Base-by-base conservation (phyloP, 1,284 basidiomycete species). In the Leccinum pachyderme region DNA sequence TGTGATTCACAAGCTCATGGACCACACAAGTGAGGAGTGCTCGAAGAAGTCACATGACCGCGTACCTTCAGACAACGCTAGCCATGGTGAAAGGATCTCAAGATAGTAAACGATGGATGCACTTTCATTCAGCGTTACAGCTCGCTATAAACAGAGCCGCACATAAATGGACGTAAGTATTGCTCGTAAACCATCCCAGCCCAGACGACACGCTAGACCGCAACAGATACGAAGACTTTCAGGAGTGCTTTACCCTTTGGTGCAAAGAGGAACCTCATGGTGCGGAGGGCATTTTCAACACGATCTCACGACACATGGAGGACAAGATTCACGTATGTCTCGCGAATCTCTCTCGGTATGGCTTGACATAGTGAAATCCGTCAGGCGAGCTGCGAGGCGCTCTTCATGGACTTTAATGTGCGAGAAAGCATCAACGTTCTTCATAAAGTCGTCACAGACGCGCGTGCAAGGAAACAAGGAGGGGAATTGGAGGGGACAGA, bases 141-240 rank as follows among this genome's bases (percentile, higher is more conserved):
- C 80, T 88, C 12, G 88, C 88, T 13, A 81, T 88, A 25, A 86
- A 87, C 62, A 77, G 86, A 22, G 80, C 86, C n/a, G 82, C 87
- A 4, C 84, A 87, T 67, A 89, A 89, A 64, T 91, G 89, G 88
- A 86, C 86, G 88, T 89, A 61, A 64, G 87, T 82, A 9, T 37
- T 53, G 0, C 53, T 13, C 28, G 5, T 28, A 12, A 27, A 51
- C 48, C 29, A 52, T 24, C 37, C 47, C 44, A 53, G 22, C 27
- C 22, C 43, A n/a, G n/a, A n/a, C 62, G 85, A 89, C 63, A 86
- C 47, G 45, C 49, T 57, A 35, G 29, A 59, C 53, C 25, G 31
- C 32, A 39, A 28, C 59, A 91, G 88, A 47, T 88, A 83, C 63
- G 84, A 89, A 5, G 84, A 91, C 66, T 91, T 90, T 60, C 75